Base-by-base conservation (phyloP, 768 basidiomycete species). In the Gyrodon lividus region DNA sequence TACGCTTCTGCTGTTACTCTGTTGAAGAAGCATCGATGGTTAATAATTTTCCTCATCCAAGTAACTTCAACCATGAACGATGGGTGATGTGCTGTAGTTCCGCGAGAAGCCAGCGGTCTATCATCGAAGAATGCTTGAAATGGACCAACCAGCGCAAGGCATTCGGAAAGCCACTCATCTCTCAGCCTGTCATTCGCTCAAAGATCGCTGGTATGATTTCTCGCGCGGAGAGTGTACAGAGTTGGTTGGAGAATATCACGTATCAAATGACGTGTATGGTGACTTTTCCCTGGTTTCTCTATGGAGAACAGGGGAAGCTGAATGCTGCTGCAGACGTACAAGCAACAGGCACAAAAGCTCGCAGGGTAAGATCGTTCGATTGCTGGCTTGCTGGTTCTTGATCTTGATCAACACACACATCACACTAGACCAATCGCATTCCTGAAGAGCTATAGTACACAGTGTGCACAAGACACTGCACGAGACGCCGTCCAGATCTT, bases 51-150 rank as follows among this genome's bases (percentile, higher is more conserved):
- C n/a, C n/a, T n/a, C n/a, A n/a, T n/a, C 26, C 26, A 42, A 79
- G 88, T 52, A 98, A 96, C 72, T 97, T 96, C 74, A 96, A 96
- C 66, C 92, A 95, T 68, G 93, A 94, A 65, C 86, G 89, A 58
- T 95, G 90, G 92, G 89, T 90, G 23, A 94, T 94, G 88, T 82
- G 80, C 65, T 89, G 89, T 59, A 74, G 80, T 28, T 83, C 81
- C 22, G 83, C 86, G n/a, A 77, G 88, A 51, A 72, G 74, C 50
- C 91, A 93, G 59, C 82, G 93, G 28, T 44, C 69, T 6, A 60
- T 81, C 63, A 73, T 92, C 35, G 92, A 95, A 61, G 92, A 94
- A 70, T 93, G 90, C 63, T 64, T 95, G 57, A 90, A 89, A 82
- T 98, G 95, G 95, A 77, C 84, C 3, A 81, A 79, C 46, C 92